Evolutionary conservation across 208 protist genomes (phyloP), one percentile per base, ranked within the genome.

Genomic region (Endotrypanum monterogeii): DNA sequence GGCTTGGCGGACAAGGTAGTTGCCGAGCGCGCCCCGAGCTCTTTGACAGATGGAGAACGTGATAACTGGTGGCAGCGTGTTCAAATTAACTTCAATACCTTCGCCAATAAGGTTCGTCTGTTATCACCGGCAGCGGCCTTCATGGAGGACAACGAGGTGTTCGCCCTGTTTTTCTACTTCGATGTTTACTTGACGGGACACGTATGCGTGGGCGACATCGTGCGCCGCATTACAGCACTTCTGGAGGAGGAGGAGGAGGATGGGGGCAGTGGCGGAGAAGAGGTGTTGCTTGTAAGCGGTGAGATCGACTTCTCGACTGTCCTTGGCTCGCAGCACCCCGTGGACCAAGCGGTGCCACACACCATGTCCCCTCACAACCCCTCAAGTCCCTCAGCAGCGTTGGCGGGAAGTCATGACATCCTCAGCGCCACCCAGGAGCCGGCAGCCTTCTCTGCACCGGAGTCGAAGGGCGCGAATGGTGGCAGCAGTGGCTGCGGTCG

Each of bases 91-190:
- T 96, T 94, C 79, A 89, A 90, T 32, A 82, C 76, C 8, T 89
- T 96, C 67, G 86, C 83, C 7, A 85, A 81, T n/a, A 81, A 83
- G 37, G 71, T 96, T 9, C 89, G 89, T 32, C 73, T 76, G 1
- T 55, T 91, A 12, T 94, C 89, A 3, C 81, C 82, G 25, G 82
- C 82, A 9, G 84, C 85, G 5, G 87, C 91, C 18, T 71, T 79
- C 16, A 75, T 96, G 73, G 87, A 94, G 73, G 89, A 93, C 73
- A 83, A 85, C 66, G 88, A 89, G 67, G 78, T 94, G 41, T 93
- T 92, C 80, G 81, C 79, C 11, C 73, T 96, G 46, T 96, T 96
- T 73, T 78, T 76, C 58, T 92, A 89, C 73, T 88, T 96, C 46
- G 91, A 96, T 58, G 51, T 70, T 11, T 77, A 84, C 20, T 76